These are phyloP conservation scores for Anethum foeniculum DNA, from an alignment of 140 eudicot species.

Conservation along the genomic window DNA sequence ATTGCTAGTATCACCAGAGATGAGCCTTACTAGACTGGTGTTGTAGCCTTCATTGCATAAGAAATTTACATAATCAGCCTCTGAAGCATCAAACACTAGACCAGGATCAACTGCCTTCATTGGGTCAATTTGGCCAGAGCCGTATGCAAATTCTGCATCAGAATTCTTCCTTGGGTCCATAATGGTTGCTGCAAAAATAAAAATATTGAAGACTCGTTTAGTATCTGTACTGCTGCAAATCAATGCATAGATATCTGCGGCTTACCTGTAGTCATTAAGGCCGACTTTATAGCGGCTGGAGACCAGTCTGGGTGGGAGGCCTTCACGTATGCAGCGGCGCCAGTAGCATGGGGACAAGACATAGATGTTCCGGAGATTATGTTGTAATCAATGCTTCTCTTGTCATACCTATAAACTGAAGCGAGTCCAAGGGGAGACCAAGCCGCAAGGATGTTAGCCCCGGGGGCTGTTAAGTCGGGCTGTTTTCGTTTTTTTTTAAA, in stretches of 20 bases:
- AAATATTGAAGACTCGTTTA: background rate
- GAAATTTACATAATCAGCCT: background rate
- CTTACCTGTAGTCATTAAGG: conserved; percentile 36
- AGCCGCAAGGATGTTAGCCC: conserved; percentile 33
- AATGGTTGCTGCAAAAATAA: background rate
- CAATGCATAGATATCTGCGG: background rate
- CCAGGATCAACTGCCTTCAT: conserved; percentile 16
- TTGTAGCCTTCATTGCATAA: conserved; percentile 8
- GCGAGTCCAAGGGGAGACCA: conserved; percentile 23
- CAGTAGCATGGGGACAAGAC: conserved; percentile 38
- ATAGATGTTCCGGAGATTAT: conserved; percentile 37
- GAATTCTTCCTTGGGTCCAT: conserved; percentile 17
- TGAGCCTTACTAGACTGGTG: background rate
- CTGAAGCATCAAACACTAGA: conserved; percentile 7
- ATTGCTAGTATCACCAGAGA: conserved; percentile 8
- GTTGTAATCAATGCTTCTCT: conserved; percentile 12
- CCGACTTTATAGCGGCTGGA: conserved; percentile 36
- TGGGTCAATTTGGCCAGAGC: conserved; percentile 26
- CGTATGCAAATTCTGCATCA: conserved; percentile 25
- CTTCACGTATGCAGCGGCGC: conserved; percentile 24
- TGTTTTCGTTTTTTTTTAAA: background rate
- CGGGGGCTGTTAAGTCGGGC: conserved; percentile 21
- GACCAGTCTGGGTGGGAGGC: conserved; percentile 34
- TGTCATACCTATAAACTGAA: background rate
- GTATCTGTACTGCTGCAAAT: background rate